Percentiles rank a stretch among this genome's conserved stretches.
phyloP scores from a whole-genome alignment of 768 basidiomycete species.

The Stropharia rugosoannulata region DNA sequence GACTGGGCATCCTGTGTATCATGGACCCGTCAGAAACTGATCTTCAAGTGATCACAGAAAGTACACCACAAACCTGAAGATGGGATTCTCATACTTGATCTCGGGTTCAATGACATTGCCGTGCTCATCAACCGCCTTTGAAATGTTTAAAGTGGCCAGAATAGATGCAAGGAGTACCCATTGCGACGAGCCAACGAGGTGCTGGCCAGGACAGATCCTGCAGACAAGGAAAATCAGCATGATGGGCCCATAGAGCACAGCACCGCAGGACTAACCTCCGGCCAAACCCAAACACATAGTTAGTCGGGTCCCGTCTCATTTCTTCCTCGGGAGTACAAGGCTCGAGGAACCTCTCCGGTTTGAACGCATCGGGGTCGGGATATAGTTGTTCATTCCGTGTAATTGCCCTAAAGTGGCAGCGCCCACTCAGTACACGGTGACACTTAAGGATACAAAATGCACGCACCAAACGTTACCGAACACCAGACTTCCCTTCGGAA shows the following conservation, averaged over 20 bases:
- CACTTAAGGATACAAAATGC: background rate
- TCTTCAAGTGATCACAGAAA: background rate
- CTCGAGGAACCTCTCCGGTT: conserved; percentile 35
- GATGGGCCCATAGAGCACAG: background rate
- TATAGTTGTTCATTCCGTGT: conserved; percentile 34
- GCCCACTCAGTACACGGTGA: background rate
- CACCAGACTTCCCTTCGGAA: conserved; percentile 29
- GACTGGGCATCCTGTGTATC: conserved; percentile 16
- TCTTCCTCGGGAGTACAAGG: conserved; percentile 4
- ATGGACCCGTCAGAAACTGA: background rate
- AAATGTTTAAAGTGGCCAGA: conserved; percentile 16
- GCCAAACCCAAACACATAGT: conserved; percentile 14
- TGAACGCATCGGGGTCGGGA: conserved; percentile 34
- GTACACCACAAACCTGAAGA: conserved; percentile 21
- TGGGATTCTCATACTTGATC: conserved; percentile 22
- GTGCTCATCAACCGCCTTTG: conserved; percentile 23
- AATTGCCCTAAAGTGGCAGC: conserved; percentile 34
- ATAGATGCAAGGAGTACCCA: conserved; percentile 19
- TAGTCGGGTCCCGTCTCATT: conserved; percentile 3
- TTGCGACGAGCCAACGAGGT: conserved; percentile 21
- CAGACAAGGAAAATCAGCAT: background rate
- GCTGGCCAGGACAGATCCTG: conserved; percentile 22
- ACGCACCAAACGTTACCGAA: conserved; percentile 34
- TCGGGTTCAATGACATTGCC: conserved; percentile 24
- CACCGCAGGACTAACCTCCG: background rate